Conservation (phyloP, 257 asterid species). For the Eustoma russellianum region DNA sequence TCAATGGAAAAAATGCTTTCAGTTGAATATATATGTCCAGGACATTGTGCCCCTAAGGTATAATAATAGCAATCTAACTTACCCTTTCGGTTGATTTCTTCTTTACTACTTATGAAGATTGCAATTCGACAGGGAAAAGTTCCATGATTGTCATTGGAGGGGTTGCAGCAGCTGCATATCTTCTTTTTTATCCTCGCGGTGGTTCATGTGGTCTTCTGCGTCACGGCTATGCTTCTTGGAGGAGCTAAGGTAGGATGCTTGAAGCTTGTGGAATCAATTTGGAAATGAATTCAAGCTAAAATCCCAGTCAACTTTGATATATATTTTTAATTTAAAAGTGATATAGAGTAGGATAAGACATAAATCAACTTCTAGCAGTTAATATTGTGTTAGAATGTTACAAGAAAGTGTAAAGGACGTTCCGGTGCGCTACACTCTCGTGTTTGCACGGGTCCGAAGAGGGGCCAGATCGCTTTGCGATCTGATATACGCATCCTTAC, state of each 20-base stretch:
- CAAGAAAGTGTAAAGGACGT: too few species aligned
- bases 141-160: conserved; percentile 66
- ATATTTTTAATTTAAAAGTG: not conserved
- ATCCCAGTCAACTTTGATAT: not conserved
- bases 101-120: not conserved
- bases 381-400: too few species aligned
- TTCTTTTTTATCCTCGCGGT: conserved; percentile 81
- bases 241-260: conserved; percentile 37
- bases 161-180: conserved; percentile 82
- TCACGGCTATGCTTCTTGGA: conserved; percentile 68
- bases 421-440: too few species aligned
- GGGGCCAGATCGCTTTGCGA: too few species aligned
- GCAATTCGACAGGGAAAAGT: conserved; percentile 37
- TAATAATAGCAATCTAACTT: not conserved
- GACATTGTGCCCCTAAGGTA: conserved; percentile 39
- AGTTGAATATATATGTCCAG: conserved; percentile 16
- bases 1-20: conserved; percentile 36
- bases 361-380: too few species aligned
- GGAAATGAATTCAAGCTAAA: too few species aligned
- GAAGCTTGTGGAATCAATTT: not conserved
- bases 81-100: not conserved
- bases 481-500: too few species aligned
- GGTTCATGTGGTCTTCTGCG: conserved; percentile 67
- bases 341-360: too few species aligned
- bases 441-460: too few species aligned